A percentile compares a stretch with the other conserved stretches of the same genome.
Conservation (phyloP, 306 rosid species). For the Crotalaria pallida region DNA sequence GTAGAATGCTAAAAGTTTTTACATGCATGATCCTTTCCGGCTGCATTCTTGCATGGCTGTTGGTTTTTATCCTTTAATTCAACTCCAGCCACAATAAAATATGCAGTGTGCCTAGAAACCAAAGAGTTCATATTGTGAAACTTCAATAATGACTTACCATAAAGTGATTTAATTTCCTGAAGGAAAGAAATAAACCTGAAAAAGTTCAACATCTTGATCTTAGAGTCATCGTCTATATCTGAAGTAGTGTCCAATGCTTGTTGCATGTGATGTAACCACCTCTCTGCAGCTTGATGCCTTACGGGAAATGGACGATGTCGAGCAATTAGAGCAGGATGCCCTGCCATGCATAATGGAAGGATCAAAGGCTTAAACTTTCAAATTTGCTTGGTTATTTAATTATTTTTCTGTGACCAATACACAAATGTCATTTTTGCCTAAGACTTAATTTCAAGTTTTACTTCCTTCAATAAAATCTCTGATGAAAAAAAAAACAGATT, state of each 20-base stretch:
- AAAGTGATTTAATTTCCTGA: not conserved
- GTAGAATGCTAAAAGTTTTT: conserved; percentile 19
- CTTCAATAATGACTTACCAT: not conserved
- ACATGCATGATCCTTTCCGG: conserved; percentile 24
- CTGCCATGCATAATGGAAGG: conserved; percentile 33
- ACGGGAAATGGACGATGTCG: conserved; percentile 80
- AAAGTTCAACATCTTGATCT: conserved; percentile 58
- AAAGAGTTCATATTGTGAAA: not conserved
- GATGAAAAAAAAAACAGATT: not conserved
- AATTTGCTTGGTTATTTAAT: not conserved
- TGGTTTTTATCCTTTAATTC: conserved; percentile 51
- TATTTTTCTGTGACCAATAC: not conserved
- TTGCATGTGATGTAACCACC: conserved; percentile 86
- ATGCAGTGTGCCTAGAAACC: conserved; percentile 69
- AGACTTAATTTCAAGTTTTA: too few species aligned
- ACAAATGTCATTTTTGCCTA: too few species aligned
- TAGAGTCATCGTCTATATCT: conserved; percentile 66
- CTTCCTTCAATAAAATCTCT: not conserved
- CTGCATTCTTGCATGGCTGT: conserved; percentile 51
- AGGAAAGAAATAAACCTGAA: conserved; percentile 45
- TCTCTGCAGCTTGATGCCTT: conserved; percentile 66
- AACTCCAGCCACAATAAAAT: conserved; percentile 83
- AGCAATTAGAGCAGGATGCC: conserved; percentile 87
- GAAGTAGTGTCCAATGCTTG: conserved; percentile 60
- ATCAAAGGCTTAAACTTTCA: not conserved